Evolutionary conservation across 257 asterid genomes (phyloP).

Genomic region (Solanum sitiens): DNA sequence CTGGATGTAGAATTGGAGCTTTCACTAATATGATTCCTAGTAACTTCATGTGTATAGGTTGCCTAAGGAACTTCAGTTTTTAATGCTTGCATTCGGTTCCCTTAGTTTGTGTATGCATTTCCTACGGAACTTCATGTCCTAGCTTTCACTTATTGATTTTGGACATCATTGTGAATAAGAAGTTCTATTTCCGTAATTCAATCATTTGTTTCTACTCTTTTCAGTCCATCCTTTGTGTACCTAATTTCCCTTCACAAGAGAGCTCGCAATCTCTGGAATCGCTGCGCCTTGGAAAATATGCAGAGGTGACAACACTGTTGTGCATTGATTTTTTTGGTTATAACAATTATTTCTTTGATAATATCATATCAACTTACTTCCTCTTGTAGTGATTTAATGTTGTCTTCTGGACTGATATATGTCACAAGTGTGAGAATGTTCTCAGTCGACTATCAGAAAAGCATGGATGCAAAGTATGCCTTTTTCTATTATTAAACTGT

Average conservation of each 20-base stretch:
- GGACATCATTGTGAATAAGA: background rate
- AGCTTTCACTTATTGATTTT: background rate
- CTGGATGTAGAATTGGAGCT: too few species aligned
- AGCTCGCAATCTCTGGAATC: conserved; percentile 27
- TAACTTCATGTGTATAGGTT: too few species aligned
- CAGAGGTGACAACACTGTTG: conserved; percentile 46
- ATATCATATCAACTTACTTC: conserved; percentile 4
- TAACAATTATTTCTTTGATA: background rate
- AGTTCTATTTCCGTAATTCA: background rate
- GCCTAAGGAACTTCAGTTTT: too few species aligned
- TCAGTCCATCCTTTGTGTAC: conserved; percentile 78
- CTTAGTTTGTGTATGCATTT: too few species aligned
- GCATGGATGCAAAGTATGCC: too few species aligned
- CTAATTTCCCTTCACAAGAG: conserved; percentile 40
- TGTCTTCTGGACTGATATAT: conserved; percentile 10
- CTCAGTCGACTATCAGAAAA: too few species aligned
- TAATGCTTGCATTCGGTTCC: too few species aligned
- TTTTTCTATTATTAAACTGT: too few species aligned
- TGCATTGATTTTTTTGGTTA: background rate
- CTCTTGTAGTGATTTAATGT: conserved; percentile 69
- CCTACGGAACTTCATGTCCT: too few species aligned
- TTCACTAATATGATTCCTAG: too few species aligned
- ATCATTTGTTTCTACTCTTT: background rate
- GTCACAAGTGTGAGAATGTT: too few species aligned
- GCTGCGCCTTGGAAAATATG: conserved; percentile 67